Evolutionary conservation across 148 eudicot genomes (phyloP), one percentile per base, ranked within the genome.

Genomic region (Fagopyrum tataricum): DNA sequence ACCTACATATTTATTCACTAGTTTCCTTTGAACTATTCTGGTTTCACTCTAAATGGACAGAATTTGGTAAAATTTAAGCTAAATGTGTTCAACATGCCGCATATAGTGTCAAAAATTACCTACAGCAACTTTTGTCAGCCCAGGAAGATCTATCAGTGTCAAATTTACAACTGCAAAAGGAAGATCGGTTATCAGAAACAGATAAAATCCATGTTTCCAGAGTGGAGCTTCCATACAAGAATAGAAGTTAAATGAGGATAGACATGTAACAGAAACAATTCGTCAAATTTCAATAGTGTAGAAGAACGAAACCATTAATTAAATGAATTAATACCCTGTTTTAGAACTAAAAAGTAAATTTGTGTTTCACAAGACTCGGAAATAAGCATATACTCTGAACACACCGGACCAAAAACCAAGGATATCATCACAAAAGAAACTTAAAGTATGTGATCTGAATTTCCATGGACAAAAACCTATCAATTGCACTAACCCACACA

Each of bases 111-210:
- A 74, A 76, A 78, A 62, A 82, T 92, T 82, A 96, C 99, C 97
- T 67, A 96, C 99, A 21, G 99, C 99, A 76, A 96, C 97, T 86
- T 96, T 96, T 46, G 99, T 96, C 82, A 96, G 75, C 66, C 99
- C 99, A 46, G 99, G 99, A 83, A 96, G 99, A 92, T 96, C 99
- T 67, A 96, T 90, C 72, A 96, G 92, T 64, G 99, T 96, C 86
- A 96, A 85, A 82, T 96, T 92, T 76, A 96, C 99, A 81, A 96
- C 99, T 96, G 96, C 71, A 86, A 72, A 73, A 79, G 62, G 74
- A 82, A 80, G 39, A 24, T 74, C 56, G 1, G 42, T 46, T 52
- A 20, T 76, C 31, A 67, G 26, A 31, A 70, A 70, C 74, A 41
- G 69, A 61, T 49, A 5, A 47, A 9, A 21, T 39, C 41, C 75